phyloP scores from a whole-genome alignment of 2,329 filamentous ascomycete species.

The Penicillium brevicompactum region DNA sequence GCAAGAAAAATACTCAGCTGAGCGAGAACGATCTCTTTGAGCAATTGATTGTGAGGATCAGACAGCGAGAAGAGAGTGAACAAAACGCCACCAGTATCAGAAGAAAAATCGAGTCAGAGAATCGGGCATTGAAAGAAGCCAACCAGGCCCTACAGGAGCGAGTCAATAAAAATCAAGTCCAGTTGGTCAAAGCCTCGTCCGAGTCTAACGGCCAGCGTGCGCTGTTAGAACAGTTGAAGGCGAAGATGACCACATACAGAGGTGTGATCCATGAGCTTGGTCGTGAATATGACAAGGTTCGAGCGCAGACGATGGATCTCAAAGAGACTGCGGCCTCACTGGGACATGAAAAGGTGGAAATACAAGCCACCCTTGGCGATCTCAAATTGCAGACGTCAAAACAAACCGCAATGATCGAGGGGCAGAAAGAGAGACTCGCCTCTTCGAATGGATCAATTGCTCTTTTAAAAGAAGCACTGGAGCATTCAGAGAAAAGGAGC shows the following conservation, averaged over 20 bases:
- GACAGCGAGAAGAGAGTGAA: constrained; percentile 38
- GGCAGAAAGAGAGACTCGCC: constrained; percentile 22
- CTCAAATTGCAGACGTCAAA: constrained; percentile 25
- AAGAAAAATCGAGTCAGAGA: constrained; percentile 30
- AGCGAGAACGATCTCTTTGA: constrained; percentile 41
- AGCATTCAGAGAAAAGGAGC: constrained; percentile 23
- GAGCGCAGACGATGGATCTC: constrained; percentile 31
- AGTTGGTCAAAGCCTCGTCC: constrained; percentile 22
- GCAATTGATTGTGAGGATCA: constrained; percentile 37
- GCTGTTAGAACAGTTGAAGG: constrained; percentile 38
- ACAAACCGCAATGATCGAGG: constrained; percentile 13
- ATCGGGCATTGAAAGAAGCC: constrained; percentile 27
- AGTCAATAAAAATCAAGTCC: constrained; percentile 19
- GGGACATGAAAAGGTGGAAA: constrained; percentile 26
- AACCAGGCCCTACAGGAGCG: constrained; percentile 31
- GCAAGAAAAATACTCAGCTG: constrained; percentile 11
- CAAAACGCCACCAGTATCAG: constrained; percentile 20
- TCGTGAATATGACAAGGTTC: constrained; percentile 34
- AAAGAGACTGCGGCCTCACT: constrained; percentile 27
- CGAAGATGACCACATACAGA: constrained; percentile 35
- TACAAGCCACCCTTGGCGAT: constrained; percentile 26
- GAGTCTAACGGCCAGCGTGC: constrained; percentile 24
- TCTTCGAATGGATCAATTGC: constrained; percentile 20
- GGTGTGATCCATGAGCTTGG: constrained; percentile 37
- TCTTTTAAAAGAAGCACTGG: constrained; percentile 28